Conservation (phyloP, 2,329 filamentous ascomycete species). For the Coniochaeta hoffmannii region DNA sequence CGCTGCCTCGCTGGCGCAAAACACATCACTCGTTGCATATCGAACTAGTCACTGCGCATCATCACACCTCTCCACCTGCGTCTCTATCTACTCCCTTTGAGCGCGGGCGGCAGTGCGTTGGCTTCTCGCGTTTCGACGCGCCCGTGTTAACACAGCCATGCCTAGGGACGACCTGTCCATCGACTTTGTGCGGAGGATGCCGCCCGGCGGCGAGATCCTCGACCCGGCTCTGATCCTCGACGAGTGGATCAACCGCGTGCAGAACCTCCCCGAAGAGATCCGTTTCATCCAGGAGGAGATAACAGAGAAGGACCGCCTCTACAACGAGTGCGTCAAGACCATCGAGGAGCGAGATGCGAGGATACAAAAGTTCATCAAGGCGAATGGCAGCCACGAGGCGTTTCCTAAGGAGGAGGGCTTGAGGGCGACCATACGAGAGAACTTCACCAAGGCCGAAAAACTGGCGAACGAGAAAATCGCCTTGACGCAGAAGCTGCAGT, state of each 20-base stretch:
- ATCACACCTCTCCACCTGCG: background rate
- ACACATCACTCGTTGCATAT: background rate
- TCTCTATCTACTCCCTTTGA: background rate
- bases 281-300: slow-evolving; percentile 80
- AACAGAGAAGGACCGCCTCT: slow-evolving; percentile 67
- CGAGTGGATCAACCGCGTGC: slow-evolving; percentile 67
- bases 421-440: slow-evolving; percentile 58
- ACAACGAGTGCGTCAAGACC: slow-evolving; percentile 58
- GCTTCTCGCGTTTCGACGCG: slow-evolving; percentile 8
- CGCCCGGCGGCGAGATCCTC: slow-evolving; percentile 46
- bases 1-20: background rate
- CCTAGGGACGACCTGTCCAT: slow-evolving; percentile 67
- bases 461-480: slow-evolving; percentile 69
- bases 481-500: slow-evolving; percentile 57
- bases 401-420: slow-evolving; percentile 71
- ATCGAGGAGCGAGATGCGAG: slow-evolving; percentile 67
- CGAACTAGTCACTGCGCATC: background rate
- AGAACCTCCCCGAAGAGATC: slow-evolving; percentile 76
- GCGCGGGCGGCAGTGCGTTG: background rate
- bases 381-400: slow-evolving; percentile 63
- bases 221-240: slow-evolving; percentile 66
- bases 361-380: slow-evolving; percentile 75
- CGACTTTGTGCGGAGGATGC: slow-evolving; percentile 62
- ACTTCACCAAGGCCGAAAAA: slow-evolving; percentile 60
- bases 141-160: slow-evolving; percentile 56